Percentiles rank a stretch among this genome's conserved stretches.
Evolutionary conservation across 768 basidiomycete species (phyloP).

Genomic region (Lactarius sp.): DNA sequence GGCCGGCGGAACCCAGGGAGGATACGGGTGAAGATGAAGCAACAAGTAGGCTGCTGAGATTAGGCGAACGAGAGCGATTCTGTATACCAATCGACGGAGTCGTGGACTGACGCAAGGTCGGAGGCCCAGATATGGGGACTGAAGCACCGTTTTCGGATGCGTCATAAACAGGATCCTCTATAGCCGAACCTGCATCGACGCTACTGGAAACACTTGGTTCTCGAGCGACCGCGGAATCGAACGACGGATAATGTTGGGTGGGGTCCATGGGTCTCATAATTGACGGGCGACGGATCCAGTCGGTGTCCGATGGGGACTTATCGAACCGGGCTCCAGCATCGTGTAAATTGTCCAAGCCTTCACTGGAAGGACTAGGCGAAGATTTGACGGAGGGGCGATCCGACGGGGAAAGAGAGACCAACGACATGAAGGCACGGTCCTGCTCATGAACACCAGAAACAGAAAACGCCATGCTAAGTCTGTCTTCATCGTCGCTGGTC

Average conservation of each 20-base stretch:
- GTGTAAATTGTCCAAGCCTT: slow-evolving; percentile 30
- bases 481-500: slow-evolving; percentile 50
- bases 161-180: slow-evolving; percentile 13
- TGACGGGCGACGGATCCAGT: slow-evolving; percentile 26
- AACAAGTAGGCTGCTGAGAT: slow-evolving; percentile 44
- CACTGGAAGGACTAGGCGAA: slow-evolving; percentile 58
- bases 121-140: slow-evolving; percentile 14
- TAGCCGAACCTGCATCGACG: slow-evolving; percentile 21
- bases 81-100: slow-evolving; percentile 26
- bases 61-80: slow-evolving; percentile 36
- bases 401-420: slow-evolving; percentile 54
- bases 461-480: slow-evolving; percentile 41
- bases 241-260: slow-evolving; percentile 32
- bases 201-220: slow-evolving; percentile 24
- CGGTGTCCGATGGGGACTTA: slow-evolving; percentile 30
- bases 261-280: slow-evolving; percentile 18
- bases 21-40: slow-evolving; percentile 73
- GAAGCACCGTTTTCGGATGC: slow-evolving; percentile 17
- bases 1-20: slow-evolving; percentile 70
- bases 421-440: slow-evolving; percentile 45
- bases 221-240: slow-evolving; percentile 20
- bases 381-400: slow-evolving; percentile 65
- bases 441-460: slow-evolving; percentile 44
- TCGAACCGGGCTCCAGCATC: slow-evolving; percentile 28
- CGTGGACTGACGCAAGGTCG: slow-evolving; percentile 20